Percentiles rank a stretch among this genome's conserved stretches.
phyloP scores from a whole-genome alignment of 1,284 basidiomycete species.

The Xanthoconium separans region DNA sequence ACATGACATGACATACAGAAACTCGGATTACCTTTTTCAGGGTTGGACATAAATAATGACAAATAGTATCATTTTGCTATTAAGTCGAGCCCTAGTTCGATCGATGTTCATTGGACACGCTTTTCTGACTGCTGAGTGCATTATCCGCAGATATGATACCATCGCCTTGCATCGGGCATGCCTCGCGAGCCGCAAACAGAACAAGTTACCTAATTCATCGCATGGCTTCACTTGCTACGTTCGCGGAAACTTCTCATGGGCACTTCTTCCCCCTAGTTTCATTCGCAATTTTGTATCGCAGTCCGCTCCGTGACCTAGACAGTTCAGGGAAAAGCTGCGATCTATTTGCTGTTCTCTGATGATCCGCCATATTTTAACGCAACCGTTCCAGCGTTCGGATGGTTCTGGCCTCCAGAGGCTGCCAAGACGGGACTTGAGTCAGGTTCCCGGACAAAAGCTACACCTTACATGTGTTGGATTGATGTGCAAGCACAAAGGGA shows the following conservation, averaged over 20 bases:
- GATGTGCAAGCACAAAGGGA: constrained; percentile 55
- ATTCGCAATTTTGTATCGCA: no score
- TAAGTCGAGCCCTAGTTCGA: no score
- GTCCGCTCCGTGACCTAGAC: constrained; percentile 29
- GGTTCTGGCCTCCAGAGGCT: constrained; percentile 16
- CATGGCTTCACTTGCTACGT: constrained; percentile 51
- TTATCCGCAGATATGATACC: constrained; percentile 13
- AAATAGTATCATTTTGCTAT: no score
- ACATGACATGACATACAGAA: constrained; percentile 14
- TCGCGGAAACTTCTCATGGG: constrained; percentile 39
- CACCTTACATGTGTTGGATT: constrained; percentile 31
- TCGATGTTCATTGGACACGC: constrained; percentile 6
- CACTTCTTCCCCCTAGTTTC: no score
- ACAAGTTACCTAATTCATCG: constrained; percentile 37
- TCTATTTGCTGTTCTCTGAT: constrained; percentile 36
- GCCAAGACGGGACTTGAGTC: constrained; percentile 1
- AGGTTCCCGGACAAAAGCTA: neutral
- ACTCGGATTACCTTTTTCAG: constrained; percentile 2
- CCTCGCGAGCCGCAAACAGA: constrained; percentile 54
- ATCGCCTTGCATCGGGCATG: constrained; percentile 22
- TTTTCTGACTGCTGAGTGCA: neutral
- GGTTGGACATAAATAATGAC: constrained; percentile 12
- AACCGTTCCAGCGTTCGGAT: constrained; percentile 49
- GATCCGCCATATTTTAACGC: constrained; percentile 53
- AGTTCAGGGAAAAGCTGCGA: constrained; percentile 35